Base-by-base conservation (phyloP, 2,329 filamentous ascomycete species). In the Talaromyces sp. region DNA sequence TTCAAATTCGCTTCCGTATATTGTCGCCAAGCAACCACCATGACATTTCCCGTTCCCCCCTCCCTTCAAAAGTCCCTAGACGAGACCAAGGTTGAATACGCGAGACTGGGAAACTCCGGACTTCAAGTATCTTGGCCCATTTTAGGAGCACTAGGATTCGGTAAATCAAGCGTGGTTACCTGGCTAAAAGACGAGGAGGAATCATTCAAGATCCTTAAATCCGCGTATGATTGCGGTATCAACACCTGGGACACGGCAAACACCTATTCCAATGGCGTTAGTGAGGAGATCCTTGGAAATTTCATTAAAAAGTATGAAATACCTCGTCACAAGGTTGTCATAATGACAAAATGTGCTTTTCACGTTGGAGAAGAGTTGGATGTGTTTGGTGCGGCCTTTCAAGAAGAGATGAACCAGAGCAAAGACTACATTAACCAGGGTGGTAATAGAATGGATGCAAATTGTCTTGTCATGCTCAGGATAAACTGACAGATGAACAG, bases 271-370 rank as follows among this genome's bases (percentile, higher is more conserved):
- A 84, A 88, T 69, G 87, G 87, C 9, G 72, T 70, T 1, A 85
- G 81, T 12, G 87, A 90, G 72, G 70, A 77, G 58, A 84, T 89
- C 65, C 81, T 90, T 60, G 86, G 78, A 54, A 84, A 84, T 69
- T 85, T 85, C 0, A 79, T 87, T 66, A 81, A 83, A 68, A 79
- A 84, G 63, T 84, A 81, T 71, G 72, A 79, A n/a, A 78, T 86
- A 19, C 82, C 82, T 0, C 77, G 84, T 27, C 70, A 83, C 24
- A 85, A 84, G 64, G 69, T 87, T 8, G 77, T 85, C 59, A 80
- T 87, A 53, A 70, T 85, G 60, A 81, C 80, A 12, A 87, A 86
- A 69, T 83, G 79, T 66, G 80, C 65, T 65, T 79, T 73, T 58
- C 72, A 74, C 12, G 65, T 68, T 11, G 66, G 67, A 27, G 64